A percentile compares a stretch with the other conserved stretches of the same genome.
phyloP scores from a whole-genome alignment of 352 stramenopile species.

The Globisporangium spinosum region DNA sequence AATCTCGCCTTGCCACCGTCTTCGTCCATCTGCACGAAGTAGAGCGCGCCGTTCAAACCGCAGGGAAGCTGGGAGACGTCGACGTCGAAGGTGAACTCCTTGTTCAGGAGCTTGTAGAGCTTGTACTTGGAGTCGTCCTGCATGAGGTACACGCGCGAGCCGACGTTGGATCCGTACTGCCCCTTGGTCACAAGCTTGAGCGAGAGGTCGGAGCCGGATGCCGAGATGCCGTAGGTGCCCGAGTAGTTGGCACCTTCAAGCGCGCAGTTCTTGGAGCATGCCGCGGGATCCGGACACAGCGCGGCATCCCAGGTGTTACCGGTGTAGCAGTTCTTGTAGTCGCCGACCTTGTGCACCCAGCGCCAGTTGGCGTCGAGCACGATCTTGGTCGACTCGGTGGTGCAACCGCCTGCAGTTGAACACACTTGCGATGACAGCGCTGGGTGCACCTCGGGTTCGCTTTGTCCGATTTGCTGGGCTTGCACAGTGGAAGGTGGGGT shows the following conservation, averaged over 20 bases:
- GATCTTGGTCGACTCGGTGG: conserved; percentile 42
- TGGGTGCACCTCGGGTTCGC: conserved; percentile 46
- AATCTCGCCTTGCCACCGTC: conserved; percentile 49
- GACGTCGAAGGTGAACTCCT: conserved; percentile 68
- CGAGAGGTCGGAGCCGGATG: conserved; percentile 36
- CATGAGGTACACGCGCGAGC: conserved; percentile 62
- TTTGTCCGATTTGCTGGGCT: conserved; percentile 48
- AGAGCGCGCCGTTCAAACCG: conserved; percentile 70
- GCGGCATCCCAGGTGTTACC: conserved; percentile 51
- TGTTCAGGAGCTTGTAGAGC: conserved; percentile 65
- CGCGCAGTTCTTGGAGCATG: conserved; percentile 54
- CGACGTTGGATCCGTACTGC: conserved; percentile 53
- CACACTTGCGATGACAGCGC: conserved; percentile 43
- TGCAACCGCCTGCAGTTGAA: conserved; percentile 36
- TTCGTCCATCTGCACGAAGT: conserved; percentile 71
- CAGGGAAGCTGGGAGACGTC: conserved; percentile 64
- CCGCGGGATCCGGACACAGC: conserved; percentile 43
- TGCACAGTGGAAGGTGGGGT: neutral
- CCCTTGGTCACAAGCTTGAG: conserved; percentile 57
- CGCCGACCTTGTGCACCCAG: conserved; percentile 59
- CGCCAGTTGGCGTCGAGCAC: conserved; percentile 76
- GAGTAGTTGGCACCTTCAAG: conserved; percentile 63
- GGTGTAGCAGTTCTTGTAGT: conserved; percentile 69
- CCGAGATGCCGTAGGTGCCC: conserved; percentile 62
- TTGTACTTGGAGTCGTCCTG: conserved; percentile 46